phyloP scores from a whole-genome alignment of 202 grass and related monocot genomes.

The Musa balbisiana region DNA sequence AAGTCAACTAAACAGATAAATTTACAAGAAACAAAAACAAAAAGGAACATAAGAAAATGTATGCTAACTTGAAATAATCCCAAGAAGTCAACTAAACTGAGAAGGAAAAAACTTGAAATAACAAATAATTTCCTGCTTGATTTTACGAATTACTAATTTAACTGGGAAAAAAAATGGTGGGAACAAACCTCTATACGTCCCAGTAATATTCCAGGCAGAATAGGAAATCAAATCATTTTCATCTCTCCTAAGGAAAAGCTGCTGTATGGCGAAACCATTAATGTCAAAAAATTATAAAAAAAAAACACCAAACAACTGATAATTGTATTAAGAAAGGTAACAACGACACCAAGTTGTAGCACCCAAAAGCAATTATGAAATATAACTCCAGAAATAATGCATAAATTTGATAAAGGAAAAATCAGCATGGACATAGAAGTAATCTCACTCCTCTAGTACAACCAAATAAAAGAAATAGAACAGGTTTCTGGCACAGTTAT shows the following conservation, averaged over 20 bases:
- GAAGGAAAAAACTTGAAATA: not conserved
- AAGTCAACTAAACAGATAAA: not conserved
- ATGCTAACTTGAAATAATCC: not conserved
- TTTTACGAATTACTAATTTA: not conserved
- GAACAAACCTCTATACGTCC: constrained; percentile 79
- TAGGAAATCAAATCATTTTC: constrained; percentile 67
- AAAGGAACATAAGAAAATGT: not conserved
- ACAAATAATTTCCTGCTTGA: not conserved
- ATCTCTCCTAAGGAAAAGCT: constrained; percentile 71
- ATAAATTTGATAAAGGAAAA: not conserved
- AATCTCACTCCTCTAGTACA: too few species aligned
- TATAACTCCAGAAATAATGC: not conserved
- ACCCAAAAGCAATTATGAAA: too few species aligned
- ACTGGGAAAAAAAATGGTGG: not conserved
- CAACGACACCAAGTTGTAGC: not conserved
- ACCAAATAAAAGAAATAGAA: too few species aligned
- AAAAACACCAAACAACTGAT: not conserved
- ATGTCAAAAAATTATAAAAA: not conserved
- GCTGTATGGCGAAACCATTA: constrained; percentile 37
- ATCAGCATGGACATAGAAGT: too few species aligned
- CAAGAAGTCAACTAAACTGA: not conserved
- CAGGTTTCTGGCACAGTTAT: too few species aligned
- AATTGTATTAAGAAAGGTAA: constrained; percentile 2
- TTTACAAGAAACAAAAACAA: too few species aligned
- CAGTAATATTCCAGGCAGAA: constrained; percentile 92